Evolutionary conservation across 768 basidiomycete genomes (phyloP).

Genomic region (Auricularia auricula-judae): DNA sequence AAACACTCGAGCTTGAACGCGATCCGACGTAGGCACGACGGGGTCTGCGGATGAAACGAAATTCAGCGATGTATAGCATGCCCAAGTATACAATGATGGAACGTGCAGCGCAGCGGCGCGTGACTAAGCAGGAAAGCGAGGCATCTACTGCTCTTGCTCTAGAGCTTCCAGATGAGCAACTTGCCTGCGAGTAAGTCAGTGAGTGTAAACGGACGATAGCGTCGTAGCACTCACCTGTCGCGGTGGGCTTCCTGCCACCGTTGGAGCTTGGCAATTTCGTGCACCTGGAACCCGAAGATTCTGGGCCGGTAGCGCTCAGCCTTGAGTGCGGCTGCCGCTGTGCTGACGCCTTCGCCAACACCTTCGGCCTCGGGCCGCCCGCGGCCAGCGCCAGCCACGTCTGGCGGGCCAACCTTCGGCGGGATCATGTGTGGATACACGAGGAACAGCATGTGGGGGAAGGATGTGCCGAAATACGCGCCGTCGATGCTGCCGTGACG

Average conservation of each 20-base stretch:
- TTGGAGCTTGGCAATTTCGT: conserved; percentile 87
- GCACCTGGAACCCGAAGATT: conserved; percentile 94
- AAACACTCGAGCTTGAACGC: too few relatives aligned
- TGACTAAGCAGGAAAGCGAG: not conserved
- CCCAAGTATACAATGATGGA: too few relatives aligned
- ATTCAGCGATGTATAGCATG: too few relatives aligned
- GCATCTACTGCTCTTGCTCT: conserved; percentile 17
- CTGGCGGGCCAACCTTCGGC: conserved; percentile 53
- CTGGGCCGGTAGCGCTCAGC: conserved; percentile 86
- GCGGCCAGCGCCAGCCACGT: conserved; percentile 13
- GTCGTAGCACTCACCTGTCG: conserved; percentile 51
- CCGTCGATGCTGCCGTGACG: conserved; percentile 97
- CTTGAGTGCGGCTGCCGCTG: conserved; percentile 73
- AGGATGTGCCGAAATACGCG: conserved; percentile 97
- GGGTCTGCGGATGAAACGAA: too few relatives aligned
- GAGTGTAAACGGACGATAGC: not conserved
- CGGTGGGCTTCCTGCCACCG: conserved; percentile 93
- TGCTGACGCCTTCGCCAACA: conserved; percentile 60
- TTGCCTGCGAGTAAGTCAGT: conserved; percentile 23
- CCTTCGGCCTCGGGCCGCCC: conserved; percentile 28
- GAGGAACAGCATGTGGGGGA: conserved; percentile 94
- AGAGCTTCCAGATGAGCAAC: conserved; percentile 29
- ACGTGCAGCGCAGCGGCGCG: not conserved
- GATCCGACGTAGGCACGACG: too few relatives aligned
- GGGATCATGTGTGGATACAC: conserved; percentile 92